Conservation (phyloP, 345 rosid species). For the Theobroma cacao region DNA sequence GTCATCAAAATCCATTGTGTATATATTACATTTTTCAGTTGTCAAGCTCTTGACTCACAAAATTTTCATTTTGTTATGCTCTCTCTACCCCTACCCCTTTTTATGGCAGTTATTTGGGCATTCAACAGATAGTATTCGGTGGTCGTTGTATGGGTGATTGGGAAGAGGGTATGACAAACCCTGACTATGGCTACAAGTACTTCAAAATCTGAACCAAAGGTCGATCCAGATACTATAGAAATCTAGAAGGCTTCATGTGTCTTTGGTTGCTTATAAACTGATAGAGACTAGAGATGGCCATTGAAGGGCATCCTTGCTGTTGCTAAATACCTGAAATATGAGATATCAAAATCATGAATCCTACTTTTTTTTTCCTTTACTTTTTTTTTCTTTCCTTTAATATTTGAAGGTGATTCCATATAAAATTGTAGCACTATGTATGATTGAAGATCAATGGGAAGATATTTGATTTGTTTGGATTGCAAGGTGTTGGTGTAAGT, state of each 20-base stretch:
- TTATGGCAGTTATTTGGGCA: slow-evolving; percentile 63
- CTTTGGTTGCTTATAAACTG: neutral
- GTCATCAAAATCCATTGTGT: neutral
- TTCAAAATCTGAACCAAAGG: slow-evolving; percentile 59
- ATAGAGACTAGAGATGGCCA: neutral
- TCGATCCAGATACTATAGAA: neutral
- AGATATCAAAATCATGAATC: neutral
- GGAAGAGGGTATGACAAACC: slow-evolving; percentile 89
- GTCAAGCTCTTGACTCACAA: slow-evolving; percentile 1
- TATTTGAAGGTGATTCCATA: neutral
- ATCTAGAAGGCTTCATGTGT: neutral
- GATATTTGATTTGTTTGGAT: neutral
- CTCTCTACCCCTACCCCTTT: neutral
- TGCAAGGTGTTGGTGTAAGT: too few relatives aligned
- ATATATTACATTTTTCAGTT: neutral
- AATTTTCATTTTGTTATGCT: neutral
- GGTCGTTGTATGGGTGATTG: slow-evolving; percentile 83
- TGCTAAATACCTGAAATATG: too few relatives aligned
- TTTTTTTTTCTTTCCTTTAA: neutral
- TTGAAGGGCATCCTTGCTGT: neutral
- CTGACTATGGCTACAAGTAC: slow-evolving; percentile 73
- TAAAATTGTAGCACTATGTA: neutral
- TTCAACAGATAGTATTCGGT: slow-evolving; percentile 86
- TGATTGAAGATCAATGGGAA: neutral
- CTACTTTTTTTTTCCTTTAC: neutral